These are phyloP conservation scores for Tripterygium wilfordii DNA, from an alignment of 177 flowering plant species.

Conservation along the genomic window DNA sequence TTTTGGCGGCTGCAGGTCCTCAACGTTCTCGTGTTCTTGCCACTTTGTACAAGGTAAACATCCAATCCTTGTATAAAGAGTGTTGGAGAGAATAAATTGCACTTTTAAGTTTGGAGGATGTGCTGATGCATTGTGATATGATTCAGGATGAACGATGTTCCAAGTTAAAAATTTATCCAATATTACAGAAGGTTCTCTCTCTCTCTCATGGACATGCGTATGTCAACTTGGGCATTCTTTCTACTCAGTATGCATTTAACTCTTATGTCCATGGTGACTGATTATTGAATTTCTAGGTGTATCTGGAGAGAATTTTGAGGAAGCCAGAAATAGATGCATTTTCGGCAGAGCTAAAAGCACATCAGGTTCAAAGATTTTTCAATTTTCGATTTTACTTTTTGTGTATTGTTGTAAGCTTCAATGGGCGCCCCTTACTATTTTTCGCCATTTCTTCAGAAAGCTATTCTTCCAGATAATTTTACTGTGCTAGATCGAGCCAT, in stretches of 20 bases:
- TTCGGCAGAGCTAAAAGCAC: conserved; percentile 89
- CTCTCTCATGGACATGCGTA: neutral
- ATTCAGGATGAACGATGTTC: conserved; percentile 95
- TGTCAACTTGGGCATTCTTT: conserved; percentile 1
- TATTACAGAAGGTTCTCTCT: conserved; percentile 76
- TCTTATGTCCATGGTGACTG: neutral
- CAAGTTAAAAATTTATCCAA: conserved; percentile 92
- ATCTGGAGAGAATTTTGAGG: conserved; percentile 93
- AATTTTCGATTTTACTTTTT: neutral
- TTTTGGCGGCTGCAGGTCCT: conserved; percentile 99
- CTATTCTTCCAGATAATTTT: conserved; percentile 87
- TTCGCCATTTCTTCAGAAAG: conserved; percentile 77
- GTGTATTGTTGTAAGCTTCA: neutral
- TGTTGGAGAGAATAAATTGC: neutral
- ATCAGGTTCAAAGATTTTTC: conserved; percentile 55
- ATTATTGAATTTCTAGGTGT: conserved; percentile 47
- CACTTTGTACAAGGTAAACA: conserved; percentile 80
- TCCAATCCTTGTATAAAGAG: conserved; percentile 2
- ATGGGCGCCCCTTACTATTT: conserved; percentile 2
- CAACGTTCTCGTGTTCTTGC: conserved; percentile 99
- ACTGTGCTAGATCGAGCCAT: conserved; percentile 98
- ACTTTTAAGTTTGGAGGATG: too few relatives aligned
- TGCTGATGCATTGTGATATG: conserved; percentile 12
- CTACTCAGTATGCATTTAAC: neutral
- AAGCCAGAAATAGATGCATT: conserved; percentile 99